Evolutionary conservation across 352 stramenopile species (phyloP), one percentile per base, ranked within the genome.

Genomic region (Nothophytophthora sp.): DNA sequence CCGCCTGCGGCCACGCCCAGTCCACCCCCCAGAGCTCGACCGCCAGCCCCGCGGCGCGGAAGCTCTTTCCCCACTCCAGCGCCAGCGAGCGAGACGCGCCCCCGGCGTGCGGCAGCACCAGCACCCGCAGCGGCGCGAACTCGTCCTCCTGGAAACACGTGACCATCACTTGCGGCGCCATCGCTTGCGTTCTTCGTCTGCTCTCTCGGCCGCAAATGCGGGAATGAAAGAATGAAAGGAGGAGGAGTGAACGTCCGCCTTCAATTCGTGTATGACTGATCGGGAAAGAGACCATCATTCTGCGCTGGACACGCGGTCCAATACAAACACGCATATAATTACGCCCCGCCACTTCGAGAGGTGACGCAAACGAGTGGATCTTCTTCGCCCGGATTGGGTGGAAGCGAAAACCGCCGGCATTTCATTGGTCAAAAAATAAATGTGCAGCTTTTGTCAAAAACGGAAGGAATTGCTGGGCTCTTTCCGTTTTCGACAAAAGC

Each of bases 101-200:
- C 18, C 76, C 77, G 7, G 77, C 77, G 55, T 81, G 61, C 38
- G 81, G 73, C 27, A 91, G 63, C 46, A 76, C 76, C 50, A 91
- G 69, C 47, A 88, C 50, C 32, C 81, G 75, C 61, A 91, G 55
- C 38, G 77, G 60, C 45, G 73, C 77, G 41, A 72, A 48, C 55
- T 91, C 81, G 45, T 75, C 67, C 41, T 88, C 76, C 45, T 81
- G 63, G 63, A 86, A 83, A 50, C 80, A 86, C 54, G 75, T 83
- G 25, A 68, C 50, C 5, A 45, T 55, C 55, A 74, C 73, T 56
- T 55, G 51, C 37, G 63, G 44, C 49, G 51, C 57, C 71, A 81
- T 78, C 28, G 10, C 20, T 34, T 36, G 39, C 39, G 34, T n/a
- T 42, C 24, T 59, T 50, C 34, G 24, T 43, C 40, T 60, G n/a